Evolutionary conservation across 2,329 filamentous ascomycete species (phyloP).

Genomic region (Xylaria sp.): DNA sequence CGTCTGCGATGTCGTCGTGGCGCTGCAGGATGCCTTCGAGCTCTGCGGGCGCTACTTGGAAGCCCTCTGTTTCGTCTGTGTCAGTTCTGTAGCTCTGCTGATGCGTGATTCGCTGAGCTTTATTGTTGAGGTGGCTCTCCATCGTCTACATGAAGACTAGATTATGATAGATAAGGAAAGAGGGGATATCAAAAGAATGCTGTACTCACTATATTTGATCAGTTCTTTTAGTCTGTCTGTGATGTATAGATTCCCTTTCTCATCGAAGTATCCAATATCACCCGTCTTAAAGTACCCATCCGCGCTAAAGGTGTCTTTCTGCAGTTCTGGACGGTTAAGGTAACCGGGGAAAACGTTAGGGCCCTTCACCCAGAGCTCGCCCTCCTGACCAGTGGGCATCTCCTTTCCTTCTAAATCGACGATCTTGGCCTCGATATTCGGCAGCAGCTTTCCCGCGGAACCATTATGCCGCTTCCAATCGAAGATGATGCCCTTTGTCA

Average conservation of each 20-base stretch:
- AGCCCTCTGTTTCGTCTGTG: constrained; percentile 65
- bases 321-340: constrained; percentile 77
- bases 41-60: constrained; percentile 76
- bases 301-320: constrained; percentile 74
- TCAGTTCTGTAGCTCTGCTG: constrained; percentile 11
- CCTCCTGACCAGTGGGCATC: constrained; percentile 69
- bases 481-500: constrained; percentile 77
- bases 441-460: constrained; percentile 79
- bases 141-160: not conserved
- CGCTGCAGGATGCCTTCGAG: constrained; percentile 63
- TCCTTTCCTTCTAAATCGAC: constrained; percentile 71
- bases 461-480: constrained; percentile 83
- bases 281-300: constrained; percentile 94
- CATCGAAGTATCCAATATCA: constrained; percentile 83
- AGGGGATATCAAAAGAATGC: constrained; percentile 39
- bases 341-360: constrained; percentile 86
- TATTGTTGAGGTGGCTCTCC: not conserved
- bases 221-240: constrained; percentile 84
- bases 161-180: not conserved
- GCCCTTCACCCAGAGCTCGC: constrained; percentile 82
- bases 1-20: constrained; percentile 63
- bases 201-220: constrained; percentile 66
- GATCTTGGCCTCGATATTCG: constrained; percentile 84
- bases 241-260: constrained; percentile 85
- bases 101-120: not conserved